phyloP scores from a whole-genome alignment of 179 eudicot genomes.

The Heliamphora pulchella region DNA sequence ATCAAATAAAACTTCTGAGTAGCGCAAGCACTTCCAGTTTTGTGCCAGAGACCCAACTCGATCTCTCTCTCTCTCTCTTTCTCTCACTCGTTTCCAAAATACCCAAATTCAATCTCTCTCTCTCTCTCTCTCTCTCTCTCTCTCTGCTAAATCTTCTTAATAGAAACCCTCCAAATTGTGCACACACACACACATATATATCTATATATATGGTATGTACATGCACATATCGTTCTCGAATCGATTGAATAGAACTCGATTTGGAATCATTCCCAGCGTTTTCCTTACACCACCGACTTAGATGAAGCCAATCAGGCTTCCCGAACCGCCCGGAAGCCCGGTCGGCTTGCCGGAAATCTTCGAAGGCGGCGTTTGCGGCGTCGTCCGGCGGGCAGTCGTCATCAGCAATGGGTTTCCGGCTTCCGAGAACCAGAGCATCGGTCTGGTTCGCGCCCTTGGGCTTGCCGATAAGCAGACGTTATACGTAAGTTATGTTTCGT shows the following conservation, averaged over 20 bases:
- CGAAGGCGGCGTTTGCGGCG: conserved; percentile 76
- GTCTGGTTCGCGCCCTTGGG: conserved; percentile 75
- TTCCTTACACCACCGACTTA: not conserved
- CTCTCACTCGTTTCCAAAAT: not conserved
- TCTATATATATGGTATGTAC: not conserved
- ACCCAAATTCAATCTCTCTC: not conserved
- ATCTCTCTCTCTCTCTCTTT: not conserved
- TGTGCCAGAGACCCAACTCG: not conserved
- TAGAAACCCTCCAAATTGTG: not conserved
- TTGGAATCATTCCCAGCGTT: not conserved
- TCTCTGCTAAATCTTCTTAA: not conserved
- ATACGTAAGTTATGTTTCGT: conserved; percentile 38
- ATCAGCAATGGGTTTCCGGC: conserved; percentile 80
- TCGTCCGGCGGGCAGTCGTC: conserved; percentile 62
- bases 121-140: not conserved
- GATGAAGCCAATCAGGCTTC: conserved; percentile 89
- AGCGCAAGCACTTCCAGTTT: not conserved
- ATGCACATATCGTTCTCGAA: not conserved
- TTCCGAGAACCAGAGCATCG: conserved; percentile 78
- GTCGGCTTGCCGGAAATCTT: conserved; percentile 72
- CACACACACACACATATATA: not conserved
- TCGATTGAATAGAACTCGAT: not conserved
- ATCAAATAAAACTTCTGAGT: not conserved
- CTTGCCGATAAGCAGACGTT: conserved; percentile 58
- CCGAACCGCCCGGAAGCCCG: conserved; percentile 90